Percentiles rank a stretch among this genome's conserved stretches.
Evolutionary conservation across 2,329 filamentous ascomycete genomes (phyloP).

Genomic region (Domatiomyces catenatus): DNA sequence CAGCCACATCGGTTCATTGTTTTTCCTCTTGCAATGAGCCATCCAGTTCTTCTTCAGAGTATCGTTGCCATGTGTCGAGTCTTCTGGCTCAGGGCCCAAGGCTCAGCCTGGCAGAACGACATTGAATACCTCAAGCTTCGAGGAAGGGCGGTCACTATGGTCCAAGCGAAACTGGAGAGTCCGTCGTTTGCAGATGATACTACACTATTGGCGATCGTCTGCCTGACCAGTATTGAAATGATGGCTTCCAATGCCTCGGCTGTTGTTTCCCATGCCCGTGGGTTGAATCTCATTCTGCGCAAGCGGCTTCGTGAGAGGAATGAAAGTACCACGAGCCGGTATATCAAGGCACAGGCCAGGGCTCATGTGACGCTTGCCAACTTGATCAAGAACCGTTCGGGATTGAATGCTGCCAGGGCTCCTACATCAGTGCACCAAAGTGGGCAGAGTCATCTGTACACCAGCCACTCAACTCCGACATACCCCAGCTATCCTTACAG

Average conservation of each 20-base stretch:
- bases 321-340: neutral
- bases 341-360: neutral
- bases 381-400: neutral
- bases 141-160: neutral
- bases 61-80: neutral
- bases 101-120: neutral
- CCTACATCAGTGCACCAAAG: neutral
- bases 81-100: neutral
- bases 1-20: neutral
- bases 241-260: neutral
- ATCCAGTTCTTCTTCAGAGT: neutral
- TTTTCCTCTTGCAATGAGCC: neutral
- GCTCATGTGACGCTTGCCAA: neutral
- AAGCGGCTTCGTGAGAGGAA: neutral
- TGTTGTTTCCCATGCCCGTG: neutral
- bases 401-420: neutral
- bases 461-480: constrained; percentile 21
- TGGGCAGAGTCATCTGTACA: neutral
- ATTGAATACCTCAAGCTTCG: neutral
- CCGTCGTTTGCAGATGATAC: neutral
- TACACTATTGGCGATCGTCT: neutral
- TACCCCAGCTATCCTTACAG: constrained; percentile 17
- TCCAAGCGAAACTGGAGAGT: neutral
- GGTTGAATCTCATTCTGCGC: neutral
- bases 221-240: neutral